Evolutionary conservation across 192 early-diverging fungal genomes (phyloP), one percentile per base, ranked within the genome.

Genomic region (Linnemannia elongata): DNA sequence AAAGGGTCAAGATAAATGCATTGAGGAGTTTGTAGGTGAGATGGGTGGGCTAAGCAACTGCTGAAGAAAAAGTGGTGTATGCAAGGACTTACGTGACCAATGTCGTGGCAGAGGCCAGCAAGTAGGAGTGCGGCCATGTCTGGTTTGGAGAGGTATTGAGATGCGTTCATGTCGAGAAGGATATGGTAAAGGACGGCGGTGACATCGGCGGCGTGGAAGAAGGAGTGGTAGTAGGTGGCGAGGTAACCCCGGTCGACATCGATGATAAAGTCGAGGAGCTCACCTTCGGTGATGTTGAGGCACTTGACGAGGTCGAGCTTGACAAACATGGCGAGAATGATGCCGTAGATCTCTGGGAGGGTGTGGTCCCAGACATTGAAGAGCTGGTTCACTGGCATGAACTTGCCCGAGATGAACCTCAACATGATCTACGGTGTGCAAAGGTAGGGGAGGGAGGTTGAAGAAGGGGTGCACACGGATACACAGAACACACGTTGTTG

Each of bases 181-280:
- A 96, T 93, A 73, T 94, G 95, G 87, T 94, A 96, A 10, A 97
- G 90, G 77, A 97, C 95, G 57, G 94, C 92, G 2, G 95, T 94
- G 1, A 98, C 97, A 90, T 98, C 97, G 3, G 96, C 92, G 20
- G 97, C 97, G 79, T 98, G 97, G 84, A 94, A 95, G 83, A 97
- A 98, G 15, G 95, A 96, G 84, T 98, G 97, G 75, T 98, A 98
- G 7, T 95, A 96, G 72, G 96, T 96, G n/a, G 92, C 87, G n/a
- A 91, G 88, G 83, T 98, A 98, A 41, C 95, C 95, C 60, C 90
- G 76, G 77, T 95, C 94, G 44, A 98, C 93, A 75, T 97, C 97
- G 44, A 96, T 91, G 49, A 96, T 90, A 80, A 98, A 97, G 72
- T 97, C 95, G 27, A 98, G 91, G 69, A 98, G 88, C 74, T 94